Percentiles rank a stretch among this genome's conserved stretches.
Conservation (phyloP, 2,329 filamentous ascomycete genomes). For the Plectosphaerella cucumerina region DNA sequence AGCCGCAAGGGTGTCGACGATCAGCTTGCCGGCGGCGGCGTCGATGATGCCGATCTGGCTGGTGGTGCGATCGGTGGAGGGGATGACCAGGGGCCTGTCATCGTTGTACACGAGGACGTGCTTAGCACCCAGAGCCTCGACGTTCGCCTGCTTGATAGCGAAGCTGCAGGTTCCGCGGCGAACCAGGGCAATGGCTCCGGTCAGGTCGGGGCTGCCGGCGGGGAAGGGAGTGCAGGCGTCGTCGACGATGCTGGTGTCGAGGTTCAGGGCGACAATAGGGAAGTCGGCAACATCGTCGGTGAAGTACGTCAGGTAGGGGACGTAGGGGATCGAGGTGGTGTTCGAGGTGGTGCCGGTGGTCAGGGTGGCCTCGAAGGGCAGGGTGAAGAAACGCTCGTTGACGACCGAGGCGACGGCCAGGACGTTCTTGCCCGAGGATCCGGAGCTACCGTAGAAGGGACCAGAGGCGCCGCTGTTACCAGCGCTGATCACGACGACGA, state of each 20-base stretch:
- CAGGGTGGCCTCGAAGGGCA: conserved; percentile 24
- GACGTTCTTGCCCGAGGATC: conserved; percentile 35
- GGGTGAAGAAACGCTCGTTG: conserved; percentile 22
- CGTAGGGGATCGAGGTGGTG: conserved; percentile 22
- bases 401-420: conserved; percentile 38
- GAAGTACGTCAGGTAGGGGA: conserved; percentile 27
- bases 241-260: conserved; percentile 18
- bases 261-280: conserved; percentile 19
- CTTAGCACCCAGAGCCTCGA: conserved; percentile 18
- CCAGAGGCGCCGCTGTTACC: conserved; percentile 47
- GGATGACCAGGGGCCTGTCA: conserved; percentile 12
- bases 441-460: conserved; percentile 39
- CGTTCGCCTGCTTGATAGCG: conserved; percentile 20
- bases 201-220: conserved; percentile 14
- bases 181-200: conserved; percentile 21
- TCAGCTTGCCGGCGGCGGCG: conserved; percentile 16
- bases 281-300: conserved; percentile 29
- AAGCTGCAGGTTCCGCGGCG: conserved; percentile 27
- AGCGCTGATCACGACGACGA: conserved; percentile 45
- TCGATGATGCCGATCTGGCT: conserved; percentile 17
- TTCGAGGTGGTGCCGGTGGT: conserved; percentile 17
- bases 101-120: conserved; percentile 26
- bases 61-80: conserved; percentile 6
- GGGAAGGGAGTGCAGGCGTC: conserved; percentile 23
- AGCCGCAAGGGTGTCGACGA: conserved; percentile 19